phyloP scores from a whole-genome alignment of 2,329 filamentous ascomycete species.

The Emydomyces testavorans region DNA sequence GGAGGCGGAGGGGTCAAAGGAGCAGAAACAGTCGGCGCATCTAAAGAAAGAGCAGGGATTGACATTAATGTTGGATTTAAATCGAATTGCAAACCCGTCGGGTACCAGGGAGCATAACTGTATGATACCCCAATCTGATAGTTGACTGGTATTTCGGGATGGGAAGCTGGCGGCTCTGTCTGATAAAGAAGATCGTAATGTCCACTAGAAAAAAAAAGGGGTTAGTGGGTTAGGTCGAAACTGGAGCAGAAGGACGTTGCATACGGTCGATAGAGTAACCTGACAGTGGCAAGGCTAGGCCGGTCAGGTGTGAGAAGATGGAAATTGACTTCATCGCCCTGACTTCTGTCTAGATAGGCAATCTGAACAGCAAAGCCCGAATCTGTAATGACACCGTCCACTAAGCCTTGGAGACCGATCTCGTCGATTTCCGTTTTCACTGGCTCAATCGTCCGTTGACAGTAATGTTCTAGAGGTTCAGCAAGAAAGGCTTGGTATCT shows the following conservation, averaged over 20 bases:
- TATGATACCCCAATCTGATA: slow-evolving; percentile 33
- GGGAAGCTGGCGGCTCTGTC: slow-evolving; percentile 31
- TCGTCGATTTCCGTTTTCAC: slow-evolving; percentile 79
- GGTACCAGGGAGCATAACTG: slow-evolving; percentile 30
- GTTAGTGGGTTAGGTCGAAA: neutral
- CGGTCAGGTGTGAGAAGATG: slow-evolving; percentile 30
- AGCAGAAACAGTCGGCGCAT: slow-evolving; percentile 24
- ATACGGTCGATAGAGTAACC: slow-evolving; percentile 56
- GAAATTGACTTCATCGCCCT: slow-evolving; percentile 58
- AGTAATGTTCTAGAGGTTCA: slow-evolving; percentile 55
- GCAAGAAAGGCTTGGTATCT: slow-evolving; percentile 64
- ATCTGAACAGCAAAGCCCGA: slow-evolving; percentile 73
- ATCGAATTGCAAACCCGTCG: slow-evolving; percentile 30
- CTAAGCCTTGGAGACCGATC: slow-evolving; percentile 65
- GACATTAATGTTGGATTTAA: slow-evolving; percentile 33
- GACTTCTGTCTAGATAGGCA: slow-evolving; percentile 78
- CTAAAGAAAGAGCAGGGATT: slow-evolving; percentile 32
- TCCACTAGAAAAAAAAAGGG: slow-evolving; percentile 49
- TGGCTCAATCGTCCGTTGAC: slow-evolving; percentile 58
- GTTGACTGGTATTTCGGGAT: slow-evolving; percentile 26
- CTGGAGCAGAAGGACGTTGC: slow-evolving; percentile 20
- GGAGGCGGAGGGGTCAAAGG: slow-evolving; percentile 25
- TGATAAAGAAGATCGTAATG: slow-evolving; percentile 94
- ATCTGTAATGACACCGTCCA: slow-evolving; percentile 67
- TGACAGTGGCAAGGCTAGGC: slow-evolving; percentile 50